phyloP scores from a whole-genome alignment of 2,329 filamentous ascomycete genomes.

The Pseudogymnoascus sp. region DNA sequence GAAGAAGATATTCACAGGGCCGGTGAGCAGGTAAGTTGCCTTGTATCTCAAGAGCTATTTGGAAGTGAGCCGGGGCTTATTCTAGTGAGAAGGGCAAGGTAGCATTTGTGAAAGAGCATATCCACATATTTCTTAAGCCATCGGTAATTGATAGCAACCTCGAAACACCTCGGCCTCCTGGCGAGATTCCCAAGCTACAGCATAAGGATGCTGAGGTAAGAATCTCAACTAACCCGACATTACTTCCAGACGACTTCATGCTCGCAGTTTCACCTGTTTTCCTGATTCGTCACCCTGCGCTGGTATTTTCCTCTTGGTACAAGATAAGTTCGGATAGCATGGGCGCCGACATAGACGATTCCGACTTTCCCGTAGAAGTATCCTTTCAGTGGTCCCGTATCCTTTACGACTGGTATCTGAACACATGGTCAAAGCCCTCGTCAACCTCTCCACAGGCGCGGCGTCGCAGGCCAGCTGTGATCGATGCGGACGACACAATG shows the following conservation, averaged over 20 bases:
- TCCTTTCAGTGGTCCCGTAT: background rate
- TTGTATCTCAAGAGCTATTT: background rate
- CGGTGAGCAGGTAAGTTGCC: background rate
- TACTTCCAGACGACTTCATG: background rate
- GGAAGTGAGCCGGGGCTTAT: background rate
- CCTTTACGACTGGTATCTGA: background rate
- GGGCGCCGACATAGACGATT: background rate
- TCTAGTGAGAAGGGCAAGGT: background rate
- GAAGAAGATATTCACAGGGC: background rate
- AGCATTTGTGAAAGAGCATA: background rate
- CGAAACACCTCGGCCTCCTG: background rate
- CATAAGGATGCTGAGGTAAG: background rate
- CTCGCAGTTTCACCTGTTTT: background rate
- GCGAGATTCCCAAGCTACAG: background rate
- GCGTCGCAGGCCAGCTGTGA: background rate
- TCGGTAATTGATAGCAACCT: background rate
- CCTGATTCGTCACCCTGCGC: slow-evolving; percentile 1
- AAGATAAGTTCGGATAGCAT: background rate
- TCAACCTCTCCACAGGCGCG: background rate
- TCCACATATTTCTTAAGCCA: background rate
- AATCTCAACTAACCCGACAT: background rate
- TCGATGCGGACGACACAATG: background rate
- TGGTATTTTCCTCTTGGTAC: background rate
- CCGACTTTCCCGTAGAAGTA: background rate
- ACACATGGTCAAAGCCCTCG: background rate